Percentiles rank a stretch among this genome's conserved stretches.
phyloP scores from a whole-genome alignment of 2,329 filamentous ascomycete species.

The Hypoxylon sp. region DNA sequence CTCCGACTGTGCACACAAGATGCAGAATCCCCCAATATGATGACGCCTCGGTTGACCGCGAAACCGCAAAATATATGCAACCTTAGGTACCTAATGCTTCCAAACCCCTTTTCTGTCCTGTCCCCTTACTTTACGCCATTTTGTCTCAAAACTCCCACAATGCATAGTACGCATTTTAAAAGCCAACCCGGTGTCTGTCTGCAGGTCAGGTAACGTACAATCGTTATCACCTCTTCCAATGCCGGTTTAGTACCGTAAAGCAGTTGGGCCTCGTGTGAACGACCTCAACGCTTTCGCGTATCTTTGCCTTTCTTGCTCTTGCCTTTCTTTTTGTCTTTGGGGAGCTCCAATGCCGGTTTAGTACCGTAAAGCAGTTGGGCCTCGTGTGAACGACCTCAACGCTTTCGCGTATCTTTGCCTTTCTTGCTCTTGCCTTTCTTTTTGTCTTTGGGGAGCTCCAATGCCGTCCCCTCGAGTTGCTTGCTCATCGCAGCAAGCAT shows the following conservation, averaged over 20 bases:
- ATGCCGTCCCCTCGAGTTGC: conserved; percentile 67
- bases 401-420: conserved; percentile 68
- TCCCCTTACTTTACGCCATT: conserved; percentile 5
- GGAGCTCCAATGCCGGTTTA: conserved; percentile 67
- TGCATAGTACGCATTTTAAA: conserved; percentile 14
- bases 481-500: conserved; percentile 77
- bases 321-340: conserved; percentile 72
- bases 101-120: conserved; percentile 10
- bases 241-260: not conserved
- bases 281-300: conserved; percentile 61
- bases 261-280: not conserved
- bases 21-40: conserved; percentile 32
- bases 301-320: conserved; percentile 70
- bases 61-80: conserved; percentile 37
- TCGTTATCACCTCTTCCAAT: not conserved
- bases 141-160: conserved; percentile 16
- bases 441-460: conserved; percentile 74
- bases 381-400: conserved; percentile 46
- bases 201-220: conserved; percentile 22
- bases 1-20: conserved; percentile 27
- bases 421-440: conserved; percentile 70
- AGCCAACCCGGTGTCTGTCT: not conserved
- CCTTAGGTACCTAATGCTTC: too few relatives aligned
- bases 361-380: conserved; percentile 1
- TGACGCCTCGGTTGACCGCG: conserved; percentile 7